Evolutionary conservation across 257 asterid species (phyloP), one percentile per base, ranked within the genome.

Genomic region (Solanum pennellii): DNA sequence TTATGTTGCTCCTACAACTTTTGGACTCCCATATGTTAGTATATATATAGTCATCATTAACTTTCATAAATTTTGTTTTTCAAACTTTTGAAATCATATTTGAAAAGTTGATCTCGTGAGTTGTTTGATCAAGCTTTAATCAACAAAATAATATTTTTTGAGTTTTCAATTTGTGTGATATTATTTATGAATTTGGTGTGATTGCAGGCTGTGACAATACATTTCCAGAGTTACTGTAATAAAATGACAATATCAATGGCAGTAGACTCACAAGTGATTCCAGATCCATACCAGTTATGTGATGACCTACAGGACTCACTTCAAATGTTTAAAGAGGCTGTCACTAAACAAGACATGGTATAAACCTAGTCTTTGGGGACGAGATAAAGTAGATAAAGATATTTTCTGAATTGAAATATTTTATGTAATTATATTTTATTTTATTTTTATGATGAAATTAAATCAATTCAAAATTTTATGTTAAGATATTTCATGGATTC

Each of bases 1-100:
- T 76, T 92, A 89, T 82, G 72, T 88, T 87, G 92, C 94, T 25
- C 93, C 94, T 79, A 86, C 93, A 16, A 91, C 87, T 18, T 42
- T 60, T 44, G 94, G 93, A 1, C 47, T 87, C 12, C 90, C 92
- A 85, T 92, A 89, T 65, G 94, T 92, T 83, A 92, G 82, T 87
- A 88, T 83, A 52, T 52, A 49, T 49, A 49, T 2, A 49, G 11
- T 52, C 7, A 16, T 16, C 41, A 33, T 7, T 31, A 3, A 41
- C 7, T 31, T n/a, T 14, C 27, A 72, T 35, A 11, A 18, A 18
- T 35, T 33, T 33, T 18, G 12, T 39, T 72, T 33, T 9, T 37
- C 3, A 71, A 71, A 71, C 7, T 31, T 72, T 18, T 33, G 7
- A 35, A 33, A 72, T 9, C 18, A 72, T 33, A 72, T 33, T 69